Evolutionary conservation across 2,329 filamentous ascomycete species (phyloP).

Genomic region (Arthrobotrys musiformis): DNA sequence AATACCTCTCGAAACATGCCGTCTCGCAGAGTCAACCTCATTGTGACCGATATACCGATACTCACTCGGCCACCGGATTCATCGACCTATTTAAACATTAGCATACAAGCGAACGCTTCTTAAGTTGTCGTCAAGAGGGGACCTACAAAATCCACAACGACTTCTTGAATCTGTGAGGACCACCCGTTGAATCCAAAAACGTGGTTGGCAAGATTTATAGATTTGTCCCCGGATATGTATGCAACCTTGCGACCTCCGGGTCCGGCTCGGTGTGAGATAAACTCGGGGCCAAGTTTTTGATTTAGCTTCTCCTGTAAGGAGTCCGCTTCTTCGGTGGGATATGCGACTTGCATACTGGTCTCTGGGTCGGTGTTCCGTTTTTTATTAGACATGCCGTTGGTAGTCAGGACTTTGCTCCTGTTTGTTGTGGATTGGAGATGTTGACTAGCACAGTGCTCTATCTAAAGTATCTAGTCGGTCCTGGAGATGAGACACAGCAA

Average conservation of each 20-base stretch:
- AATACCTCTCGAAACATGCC: slow-evolving; percentile 88
- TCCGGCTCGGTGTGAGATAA: slow-evolving; percentile 86
- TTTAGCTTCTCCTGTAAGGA: slow-evolving; percentile 86
- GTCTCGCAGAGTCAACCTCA: slow-evolving; percentile 88
- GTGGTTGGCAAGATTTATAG: slow-evolving; percentile 92
- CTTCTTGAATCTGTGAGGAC: slow-evolving; percentile 94
- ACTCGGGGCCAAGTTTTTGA: slow-evolving; percentile 94
- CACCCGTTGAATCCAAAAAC: slow-evolving; percentile 98
- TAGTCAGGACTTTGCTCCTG: not conserved
- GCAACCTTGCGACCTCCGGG: slow-evolving; percentile 87
- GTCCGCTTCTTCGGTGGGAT: slow-evolving; percentile 89
- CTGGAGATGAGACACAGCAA: not conserved
- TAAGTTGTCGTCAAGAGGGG: not conserved
- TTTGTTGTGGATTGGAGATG: not conserved
- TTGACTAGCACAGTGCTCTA: not conserved
- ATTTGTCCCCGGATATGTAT: slow-evolving; percentile 96
- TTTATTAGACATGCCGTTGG: not conserved
- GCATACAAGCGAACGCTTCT: not conserved
- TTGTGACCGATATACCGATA: slow-evolving; percentile 87
- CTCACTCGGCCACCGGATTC: slow-evolving; percentile 81
- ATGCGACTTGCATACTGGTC: slow-evolving; percentile 65
- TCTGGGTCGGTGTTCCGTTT: not conserved
- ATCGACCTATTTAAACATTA: slow-evolving; percentile 70
- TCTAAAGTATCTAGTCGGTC: too few species aligned
- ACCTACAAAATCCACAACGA: slow-evolving; percentile 88